Conservation (phyloP, 2,329 filamentous ascomycete genomes). For the Zopfia rhizophila region DNA sequence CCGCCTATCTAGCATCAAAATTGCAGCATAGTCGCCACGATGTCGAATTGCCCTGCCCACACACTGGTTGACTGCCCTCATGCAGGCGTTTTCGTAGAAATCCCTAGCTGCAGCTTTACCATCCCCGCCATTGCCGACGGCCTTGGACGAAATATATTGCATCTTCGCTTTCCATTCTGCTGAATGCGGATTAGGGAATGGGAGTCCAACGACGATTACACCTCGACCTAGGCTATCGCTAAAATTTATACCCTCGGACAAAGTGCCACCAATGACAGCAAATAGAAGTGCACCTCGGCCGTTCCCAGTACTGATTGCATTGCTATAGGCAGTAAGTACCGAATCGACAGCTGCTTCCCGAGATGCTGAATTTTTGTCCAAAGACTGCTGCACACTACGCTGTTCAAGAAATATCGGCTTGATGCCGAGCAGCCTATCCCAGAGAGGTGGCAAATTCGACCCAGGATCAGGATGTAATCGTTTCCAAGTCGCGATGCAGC, state of each 20-base stretch:
- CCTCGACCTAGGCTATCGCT: conserved; percentile 88
- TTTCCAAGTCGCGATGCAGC: conserved; percentile 65
- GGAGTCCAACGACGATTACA: conserved; percentile 90
- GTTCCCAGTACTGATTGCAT: conserved; percentile 65
- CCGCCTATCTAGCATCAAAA: conserved; percentile 83
- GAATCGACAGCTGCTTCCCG: conserved; percentile 69
- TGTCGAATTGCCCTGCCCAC: conserved; percentile 94
- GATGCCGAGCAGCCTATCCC: conserved; percentile 66
- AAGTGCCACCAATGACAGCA: conserved; percentile 91
- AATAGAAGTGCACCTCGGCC: conserved; percentile 80
- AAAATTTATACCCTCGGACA: conserved; percentile 99
- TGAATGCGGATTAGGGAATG: conserved; percentile 89
- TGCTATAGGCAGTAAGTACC: conserved; percentile 77
- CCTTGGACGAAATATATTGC: conserved; percentile 79
- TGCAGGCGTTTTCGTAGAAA: conserved; percentile 94
- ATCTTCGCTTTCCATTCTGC: conserved; percentile 94
- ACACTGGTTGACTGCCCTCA: conserved; percentile 97
- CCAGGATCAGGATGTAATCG: conserved; percentile 18
- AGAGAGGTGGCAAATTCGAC: conserved; percentile 45
- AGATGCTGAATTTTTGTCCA: conserved; percentile 65
- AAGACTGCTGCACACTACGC: conserved; percentile 51
- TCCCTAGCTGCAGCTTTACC: conserved; percentile 69
- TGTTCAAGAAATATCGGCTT: conserved; percentile 64
- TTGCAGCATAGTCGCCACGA: conserved; percentile 86
- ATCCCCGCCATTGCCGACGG: conserved; percentile 47